These are phyloP conservation scores for Leccinum fibrillosum DNA, from an alignment of 768 basidiomycete species.

Conservation along the genomic window DNA sequence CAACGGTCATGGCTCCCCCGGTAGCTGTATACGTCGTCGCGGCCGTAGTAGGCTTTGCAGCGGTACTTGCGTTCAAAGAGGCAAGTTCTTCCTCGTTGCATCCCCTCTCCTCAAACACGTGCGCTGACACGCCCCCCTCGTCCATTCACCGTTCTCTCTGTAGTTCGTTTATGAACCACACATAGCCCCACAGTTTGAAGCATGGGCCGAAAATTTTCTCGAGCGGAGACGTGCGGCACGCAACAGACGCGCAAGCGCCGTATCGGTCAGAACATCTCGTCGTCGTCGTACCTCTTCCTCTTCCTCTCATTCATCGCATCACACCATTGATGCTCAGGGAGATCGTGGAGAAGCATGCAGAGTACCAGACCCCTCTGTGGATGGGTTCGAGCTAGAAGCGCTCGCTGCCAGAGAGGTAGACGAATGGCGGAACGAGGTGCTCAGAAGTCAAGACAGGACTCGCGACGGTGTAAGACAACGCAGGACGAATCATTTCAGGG, in stretches of 20 bases:
- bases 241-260: slow-evolving; percentile 28
- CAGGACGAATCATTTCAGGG: neutral
- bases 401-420: slow-evolving; percentile 48
- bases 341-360: neutral
- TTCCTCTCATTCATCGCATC: slow-evolving; percentile 9
- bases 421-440: slow-evolving; percentile 49
- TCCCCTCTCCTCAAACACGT: slow-evolving; percentile 11
- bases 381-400: slow-evolving; percentile 49
- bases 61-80: slow-evolving; percentile 55
- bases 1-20: slow-evolving; percentile 25
- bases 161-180: slow-evolving; percentile 73
- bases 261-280: slow-evolving; percentile 18
- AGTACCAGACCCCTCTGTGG: slow-evolving; percentile 14
- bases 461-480: slow-evolving; percentile 6
- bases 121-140: slow-evolving; percentile 16
- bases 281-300: slow-evolving; percentile 12
- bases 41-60: slow-evolving; percentile 49
- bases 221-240: slow-evolving; percentile 28
- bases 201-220: slow-evolving; percentile 35
- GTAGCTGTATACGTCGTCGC: slow-evolving; percentile 49
- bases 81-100: slow-evolving; percentile 30
- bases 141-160: neutral
- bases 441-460: slow-evolving; percentile 26
- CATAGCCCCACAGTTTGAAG: slow-evolving; percentile 58
- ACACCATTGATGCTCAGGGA: slow-evolving; percentile 6